Evolutionary conservation across 305 asterid genomes (phyloP).

Genomic region (Fraxinus velutina): DNA sequence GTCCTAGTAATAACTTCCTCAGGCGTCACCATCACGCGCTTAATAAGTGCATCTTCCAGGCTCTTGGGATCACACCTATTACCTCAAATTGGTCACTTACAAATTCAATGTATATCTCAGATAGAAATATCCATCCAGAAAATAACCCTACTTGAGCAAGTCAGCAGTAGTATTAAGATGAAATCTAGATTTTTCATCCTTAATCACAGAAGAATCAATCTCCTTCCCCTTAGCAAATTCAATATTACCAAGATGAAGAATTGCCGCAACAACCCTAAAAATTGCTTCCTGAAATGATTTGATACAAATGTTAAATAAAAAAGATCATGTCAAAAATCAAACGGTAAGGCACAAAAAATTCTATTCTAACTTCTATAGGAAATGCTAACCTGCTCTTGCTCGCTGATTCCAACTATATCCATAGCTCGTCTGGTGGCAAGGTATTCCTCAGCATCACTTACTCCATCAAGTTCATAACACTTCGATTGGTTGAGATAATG

Average conservation of each 20-base stretch:
- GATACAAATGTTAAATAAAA: slow-evolving; percentile 9
- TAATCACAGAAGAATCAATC: slow-evolving; percentile 89
- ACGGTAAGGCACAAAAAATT: slow-evolving; percentile 7
- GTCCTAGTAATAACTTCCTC: slow-evolving; percentile 97
- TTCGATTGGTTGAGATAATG: slow-evolving; percentile 93
- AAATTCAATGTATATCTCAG: background rate
- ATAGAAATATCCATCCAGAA: slow-evolving; percentile 12
- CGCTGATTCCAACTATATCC: slow-evolving; percentile 98
- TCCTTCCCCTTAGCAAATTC: slow-evolving; percentile 95
- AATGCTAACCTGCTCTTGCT: slow-evolving; percentile 80
- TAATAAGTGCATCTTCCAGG: slow-evolving; percentile 92
- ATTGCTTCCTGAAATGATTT: slow-evolving; percentile 70
- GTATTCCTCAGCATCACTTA: slow-evolving; percentile 86
- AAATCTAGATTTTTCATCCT: slow-evolving; percentile 86
- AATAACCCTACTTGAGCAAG: slow-evolving; percentile 67
- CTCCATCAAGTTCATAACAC: slow-evolving; percentile 80
- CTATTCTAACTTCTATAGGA: slow-evolving; percentile 13
- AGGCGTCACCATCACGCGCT: slow-evolving; percentile 99
- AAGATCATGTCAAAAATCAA: slow-evolving; percentile 10
- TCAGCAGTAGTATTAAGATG: slow-evolving; percentile 87
- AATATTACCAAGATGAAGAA: slow-evolving; percentile 95
- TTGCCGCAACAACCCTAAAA: slow-evolving; percentile 91
- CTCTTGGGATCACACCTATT: slow-evolving; percentile 93
- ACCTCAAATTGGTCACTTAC: slow-evolving; percentile 28
- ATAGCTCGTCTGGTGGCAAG: slow-evolving; percentile 96